Evolutionary conservation across 306 rosid species (phyloP).

Genomic region (Pachyrhizus erosus): DNA sequence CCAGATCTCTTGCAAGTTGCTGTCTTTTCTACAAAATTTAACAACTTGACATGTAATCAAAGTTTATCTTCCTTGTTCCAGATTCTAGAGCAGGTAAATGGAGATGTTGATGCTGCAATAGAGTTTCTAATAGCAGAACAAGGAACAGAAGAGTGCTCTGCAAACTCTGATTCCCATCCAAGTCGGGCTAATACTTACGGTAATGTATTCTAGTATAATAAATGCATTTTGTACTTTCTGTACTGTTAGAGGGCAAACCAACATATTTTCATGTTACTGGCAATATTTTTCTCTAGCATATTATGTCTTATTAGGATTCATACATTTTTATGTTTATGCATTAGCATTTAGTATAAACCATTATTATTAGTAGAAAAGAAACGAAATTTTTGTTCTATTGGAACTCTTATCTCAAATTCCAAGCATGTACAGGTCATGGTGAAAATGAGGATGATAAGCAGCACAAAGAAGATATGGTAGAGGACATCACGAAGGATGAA

Average conservation of each 20-base stretch:
- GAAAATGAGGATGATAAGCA: slow-evolving; percentile 46
- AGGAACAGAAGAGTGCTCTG: slow-evolving; percentile 59
- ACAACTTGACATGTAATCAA: slow-evolving; percentile 11
- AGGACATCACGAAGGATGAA: slow-evolving; percentile 46
- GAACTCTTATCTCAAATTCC: slow-evolving; percentile 31
- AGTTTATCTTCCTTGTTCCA: slow-evolving; percentile 44
- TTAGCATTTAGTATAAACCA: neutral
- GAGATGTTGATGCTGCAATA: slow-evolving; percentile 78
- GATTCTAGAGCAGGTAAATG: slow-evolving; percentile 72
- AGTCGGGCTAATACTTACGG: slow-evolving; percentile 51
- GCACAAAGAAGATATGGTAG: slow-evolving; percentile 41
- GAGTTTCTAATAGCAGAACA: slow-evolving; percentile 83
- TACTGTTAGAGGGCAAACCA: slow-evolving; percentile 25
- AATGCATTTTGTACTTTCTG: slow-evolving; percentile 39
- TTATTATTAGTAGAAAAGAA: neutral
- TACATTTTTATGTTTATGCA: slow-evolving; percentile 20
- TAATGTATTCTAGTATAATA: slow-evolving; percentile 46
- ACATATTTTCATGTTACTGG: slow-evolving; percentile 27
- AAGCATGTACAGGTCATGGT: slow-evolving; percentile 41
- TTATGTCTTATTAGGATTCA: neutral
- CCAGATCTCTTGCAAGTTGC: slow-evolving; percentile 35
- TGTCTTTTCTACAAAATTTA: slow-evolving; percentile 32
- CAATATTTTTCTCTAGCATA: neutral
- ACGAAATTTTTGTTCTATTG: slow-evolving; percentile 2
- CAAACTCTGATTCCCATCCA: slow-evolving; percentile 52